Conservation (phyloP, 2,329 filamentous ascomycete species). For the Cytospora mali region DNA sequence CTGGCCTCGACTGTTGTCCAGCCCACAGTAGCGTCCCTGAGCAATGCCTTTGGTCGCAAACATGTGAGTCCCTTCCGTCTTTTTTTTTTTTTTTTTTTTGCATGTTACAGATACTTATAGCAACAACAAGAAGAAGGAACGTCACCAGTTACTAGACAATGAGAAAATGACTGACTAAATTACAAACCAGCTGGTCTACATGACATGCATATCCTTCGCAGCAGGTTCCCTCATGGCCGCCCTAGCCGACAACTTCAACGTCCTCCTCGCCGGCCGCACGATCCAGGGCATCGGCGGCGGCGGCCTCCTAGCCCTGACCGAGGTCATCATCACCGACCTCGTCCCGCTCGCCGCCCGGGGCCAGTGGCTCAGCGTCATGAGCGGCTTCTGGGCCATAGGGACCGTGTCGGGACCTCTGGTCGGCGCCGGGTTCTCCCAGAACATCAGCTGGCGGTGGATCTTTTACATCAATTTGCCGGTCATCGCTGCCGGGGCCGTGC, state of each 20-base stretch:
- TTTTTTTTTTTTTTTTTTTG: too few species aligned
- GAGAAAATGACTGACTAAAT: too few species aligned
- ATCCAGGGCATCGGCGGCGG: slow-evolving; percentile 56
- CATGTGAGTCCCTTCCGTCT: too few species aligned
- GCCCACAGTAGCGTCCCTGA: slow-evolving; percentile 47
- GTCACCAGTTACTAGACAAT: too few species aligned
- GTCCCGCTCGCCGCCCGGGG: slow-evolving; percentile 47
- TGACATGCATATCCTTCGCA: slow-evolving; percentile 39
- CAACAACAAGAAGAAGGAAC: too few species aligned
- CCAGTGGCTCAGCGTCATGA: slow-evolving; percentile 43
- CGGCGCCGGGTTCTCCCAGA: slow-evolving; percentile 56
- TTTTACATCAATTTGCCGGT: slow-evolving; percentile 64
- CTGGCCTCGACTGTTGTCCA: slow-evolving; percentile 66
- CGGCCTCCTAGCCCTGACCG: slow-evolving; percentile 50
- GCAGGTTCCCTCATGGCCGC: slow-evolving; percentile 46
- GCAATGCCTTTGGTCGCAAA: slow-evolving; percentile 41
- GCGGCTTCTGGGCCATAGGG: slow-evolving; percentile 57
- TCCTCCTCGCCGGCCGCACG: slow-evolving; percentile 52
- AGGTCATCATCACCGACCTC: slow-evolving; percentile 50
- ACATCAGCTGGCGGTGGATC: slow-evolving; percentile 59
- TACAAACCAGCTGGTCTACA: slow-evolving; percentile 34
- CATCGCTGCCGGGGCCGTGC: slow-evolving; percentile 48
- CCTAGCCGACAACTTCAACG: slow-evolving; percentile 45
- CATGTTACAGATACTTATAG: too few species aligned
- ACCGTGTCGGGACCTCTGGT: slow-evolving; percentile 54